Evolutionary conservation across 345 rosid species (phyloP), one percentile per base, ranked within the genome.

Genomic region (Acer yangbiense): DNA sequence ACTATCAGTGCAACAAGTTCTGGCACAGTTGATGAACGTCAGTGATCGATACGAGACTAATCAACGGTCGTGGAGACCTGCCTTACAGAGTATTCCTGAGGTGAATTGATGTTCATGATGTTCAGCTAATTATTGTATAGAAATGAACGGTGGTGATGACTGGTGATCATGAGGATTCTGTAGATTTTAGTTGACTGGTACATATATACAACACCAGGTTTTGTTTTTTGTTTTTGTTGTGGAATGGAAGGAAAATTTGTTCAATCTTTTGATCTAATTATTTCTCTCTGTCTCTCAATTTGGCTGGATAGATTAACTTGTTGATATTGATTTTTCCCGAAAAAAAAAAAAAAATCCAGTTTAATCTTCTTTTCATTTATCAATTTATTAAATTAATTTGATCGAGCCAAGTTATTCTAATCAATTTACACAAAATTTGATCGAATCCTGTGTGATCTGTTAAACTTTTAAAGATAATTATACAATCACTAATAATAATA

Each of bases 41-140:
- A 52, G 76, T 14, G 67, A 52, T n/a, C 76, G 44, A 13, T 69
- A 66, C 4, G 82, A 81, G 77, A 10, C 84, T 7, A 68, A 85
- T 60, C 88, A 80, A 20, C 77, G 81, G 74, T 69, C 92, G 0
- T 90, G 94, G 94, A 83, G 87, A 75, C 94, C 94, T 27, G 87
- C 83, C 60, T 64, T 90, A n/a, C 86, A 85, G 67, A 90, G 92
- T 69, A 90, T 90, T 69, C 92, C 94, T 10, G 94, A 90, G 78
- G 57, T 68, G 27, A 78, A 74, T n/a, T 77, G 73, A 76, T 10
- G 73, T 32, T 32, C 35, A 23, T 18, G 9, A n/a, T 64, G 43
- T 13, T 27, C 20, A 65, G 41, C 11, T 65, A 8, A 20, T 60
- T 7, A 65, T 65, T 25, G 17, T 27, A 12, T 25, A 27, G 18